Evolutionary conservation across 208 protist genomes (phyloP).

Genomic region (Jaenimonas drosophilae): DNA sequence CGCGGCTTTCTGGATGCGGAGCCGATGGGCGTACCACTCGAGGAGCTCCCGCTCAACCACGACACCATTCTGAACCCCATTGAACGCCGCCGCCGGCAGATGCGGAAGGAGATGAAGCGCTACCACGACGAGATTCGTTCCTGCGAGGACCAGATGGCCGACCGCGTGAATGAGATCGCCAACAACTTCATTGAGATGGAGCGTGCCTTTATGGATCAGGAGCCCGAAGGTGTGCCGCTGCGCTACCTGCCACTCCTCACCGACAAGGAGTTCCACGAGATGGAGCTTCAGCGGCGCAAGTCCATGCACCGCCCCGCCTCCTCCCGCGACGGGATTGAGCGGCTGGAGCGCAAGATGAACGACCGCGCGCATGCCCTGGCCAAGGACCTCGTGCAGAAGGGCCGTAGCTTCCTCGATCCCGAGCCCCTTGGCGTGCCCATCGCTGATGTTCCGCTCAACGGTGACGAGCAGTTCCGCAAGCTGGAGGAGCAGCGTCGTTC

Average conservation of each 20-base stretch:
- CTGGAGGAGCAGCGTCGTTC: slow-evolving; percentile 57
- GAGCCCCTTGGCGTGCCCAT: slow-evolving; percentile 65
- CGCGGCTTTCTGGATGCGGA: slow-evolving; percentile 76
- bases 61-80: slow-evolving; percentile 53
- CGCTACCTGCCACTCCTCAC: slow-evolving; percentile 56
- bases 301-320: slow-evolving; percentile 16
- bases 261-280: slow-evolving; percentile 53
- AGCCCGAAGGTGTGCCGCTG: slow-evolving; percentile 63
- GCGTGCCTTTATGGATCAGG: slow-evolving; percentile 68
- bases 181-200: slow-evolving; percentile 49
- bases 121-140: slow-evolving; percentile 37
- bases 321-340: slow-evolving; percentile 14
- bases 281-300: slow-evolving; percentile 41
- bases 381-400: slow-evolving; percentile 50
- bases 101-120: slow-evolving; percentile 33
- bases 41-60: slow-evolving; percentile 68
- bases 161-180: slow-evolving; percentile 59
- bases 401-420: slow-evolving; percentile 45
- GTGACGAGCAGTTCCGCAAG: slow-evolving; percentile 54
- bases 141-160: slow-evolving; percentile 54
- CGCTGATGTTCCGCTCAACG: slow-evolving; percentile 50
- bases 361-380: slow-evolving; percentile 49
- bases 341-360: slow-evolving; percentile 59
- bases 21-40: slow-evolving; percentile 66
- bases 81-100: slow-evolving; percentile 42